phyloP scores from a whole-genome alignment of 805 yeast species.

The Nadsonia fulvescens region DNA sequence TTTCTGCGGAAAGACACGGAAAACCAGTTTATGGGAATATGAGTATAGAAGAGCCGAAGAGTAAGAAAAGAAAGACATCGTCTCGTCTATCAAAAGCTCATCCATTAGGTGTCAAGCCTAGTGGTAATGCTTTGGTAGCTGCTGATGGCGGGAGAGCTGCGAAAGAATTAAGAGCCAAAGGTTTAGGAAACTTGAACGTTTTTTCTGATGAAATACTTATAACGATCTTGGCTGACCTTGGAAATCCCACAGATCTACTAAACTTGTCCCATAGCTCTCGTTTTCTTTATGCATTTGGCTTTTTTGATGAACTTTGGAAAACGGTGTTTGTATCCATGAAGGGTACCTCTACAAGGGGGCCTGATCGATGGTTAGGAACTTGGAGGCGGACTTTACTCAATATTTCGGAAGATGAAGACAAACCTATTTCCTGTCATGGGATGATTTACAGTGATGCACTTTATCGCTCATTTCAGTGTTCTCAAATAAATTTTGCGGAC shows the following conservation, averaged over 20 bases:
- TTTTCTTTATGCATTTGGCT: constrained; percentile 49
- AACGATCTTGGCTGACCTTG: constrained; percentile 31
- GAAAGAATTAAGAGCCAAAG: neutral
- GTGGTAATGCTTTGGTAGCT: constrained; percentile 43
- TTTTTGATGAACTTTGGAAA: constrained; percentile 74
- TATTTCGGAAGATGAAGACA: constrained; percentile 23
- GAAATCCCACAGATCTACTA: constrained; percentile 29
- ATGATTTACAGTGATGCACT: constrained; percentile 56
- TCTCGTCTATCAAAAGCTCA: too few species aligned
- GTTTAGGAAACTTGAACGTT: constrained; percentile 18
- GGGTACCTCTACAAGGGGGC: constrained; percentile 15
- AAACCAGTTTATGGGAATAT: too few species aligned
- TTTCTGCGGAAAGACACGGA: too few species aligned
- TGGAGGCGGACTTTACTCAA: constrained; percentile 53
- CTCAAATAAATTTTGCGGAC: constrained; percentile 42
- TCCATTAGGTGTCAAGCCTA: constrained; percentile 58
- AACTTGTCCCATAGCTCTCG: constrained; percentile 43
- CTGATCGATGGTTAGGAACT: constrained; percentile 48
- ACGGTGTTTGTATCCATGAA: constrained; percentile 26
- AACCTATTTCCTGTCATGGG: constrained; percentile 24
- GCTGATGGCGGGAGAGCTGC: constrained; percentile 2
- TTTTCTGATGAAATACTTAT: constrained; percentile 51
- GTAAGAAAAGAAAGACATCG: too few species aligned
- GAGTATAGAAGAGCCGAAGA: too few species aligned
- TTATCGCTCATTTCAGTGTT: constrained; percentile 68